Evolutionary conservation across 73 alveolate genomes (phyloP).

Genomic region (Tetrahymena elliotti): DNA sequence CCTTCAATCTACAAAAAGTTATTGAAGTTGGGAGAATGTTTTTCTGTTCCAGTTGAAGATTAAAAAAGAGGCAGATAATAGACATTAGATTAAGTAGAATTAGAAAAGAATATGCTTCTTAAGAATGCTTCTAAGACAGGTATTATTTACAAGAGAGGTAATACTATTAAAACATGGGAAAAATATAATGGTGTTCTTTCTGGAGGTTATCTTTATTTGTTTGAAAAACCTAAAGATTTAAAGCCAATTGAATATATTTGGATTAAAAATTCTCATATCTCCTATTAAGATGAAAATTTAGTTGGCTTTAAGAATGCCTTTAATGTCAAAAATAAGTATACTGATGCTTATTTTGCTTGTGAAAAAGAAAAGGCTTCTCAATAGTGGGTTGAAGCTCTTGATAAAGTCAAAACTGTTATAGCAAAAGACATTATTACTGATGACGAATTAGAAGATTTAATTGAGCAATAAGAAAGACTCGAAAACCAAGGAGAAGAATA

Average conservation of each 20-base stretch:
- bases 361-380: constrained; percentile 16
- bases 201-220: constrained; percentile 38
- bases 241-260: constrained; percentile 13
- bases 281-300: not conserved
- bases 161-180: constrained; percentile 7
- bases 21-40: constrained; percentile 25
- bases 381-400: constrained; percentile 34
- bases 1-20: constrained; percentile 13
- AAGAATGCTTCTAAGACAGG: constrained; percentile 8
- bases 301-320: constrained; percentile 32
- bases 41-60: constrained; percentile 10
- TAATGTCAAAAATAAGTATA: constrained; percentile 16
- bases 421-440: not conserved
- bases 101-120: constrained; percentile 11
- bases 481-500: not conserved
- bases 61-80: not conserved
- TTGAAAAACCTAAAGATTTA: constrained; percentile 27
- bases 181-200: constrained; percentile 27
- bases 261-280: constrained; percentile 27
- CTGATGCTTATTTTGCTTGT: constrained; percentile 9
- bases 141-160: constrained; percentile 20
- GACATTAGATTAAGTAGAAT: constrained; percentile 9
- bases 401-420: constrained; percentile 3
- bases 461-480: not conserved
- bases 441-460: not conserved